Conservation (phyloP, 345 rosid genomes). For the Lepidium aucheri region DNA sequence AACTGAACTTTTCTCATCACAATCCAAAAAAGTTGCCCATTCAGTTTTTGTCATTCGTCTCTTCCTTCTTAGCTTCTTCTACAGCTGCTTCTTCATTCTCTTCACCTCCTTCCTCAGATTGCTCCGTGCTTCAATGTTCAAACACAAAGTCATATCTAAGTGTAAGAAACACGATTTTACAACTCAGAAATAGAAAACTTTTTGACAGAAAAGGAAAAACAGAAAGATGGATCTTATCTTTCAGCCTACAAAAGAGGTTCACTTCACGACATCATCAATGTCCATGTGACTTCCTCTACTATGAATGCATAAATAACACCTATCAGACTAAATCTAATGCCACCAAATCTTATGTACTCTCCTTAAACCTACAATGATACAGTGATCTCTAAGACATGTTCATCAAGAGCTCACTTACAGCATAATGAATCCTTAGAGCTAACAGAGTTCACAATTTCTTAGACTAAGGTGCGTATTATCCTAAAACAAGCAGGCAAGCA, state of each 20-base stretch:
- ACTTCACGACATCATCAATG: neutral
- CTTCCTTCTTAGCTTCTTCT: slow-evolving; percentile 4
- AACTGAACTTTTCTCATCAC: neutral
- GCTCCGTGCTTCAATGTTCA: slow-evolving; percentile 17
- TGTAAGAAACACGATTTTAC: neutral
- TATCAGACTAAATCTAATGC: neutral
- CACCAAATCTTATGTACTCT: neutral
- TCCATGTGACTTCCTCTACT: neutral
- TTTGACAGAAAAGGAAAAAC: neutral
- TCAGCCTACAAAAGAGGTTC: neutral
- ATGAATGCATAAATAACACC: neutral
- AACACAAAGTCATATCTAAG: neutral
- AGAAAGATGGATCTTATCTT: neutral
- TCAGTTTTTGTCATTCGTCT: neutral
- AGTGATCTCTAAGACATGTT: neutral
- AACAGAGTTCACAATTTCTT: neutral
- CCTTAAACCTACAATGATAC: neutral
- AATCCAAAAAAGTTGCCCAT: neutral
- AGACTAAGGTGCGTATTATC: neutral
- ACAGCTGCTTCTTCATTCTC: slow-evolving; percentile 5
- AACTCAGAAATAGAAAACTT: neutral
- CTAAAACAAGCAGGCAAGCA: neutral
- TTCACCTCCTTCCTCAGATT: slow-evolving; percentile 5
- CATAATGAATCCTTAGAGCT: neutral
- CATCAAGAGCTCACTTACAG: neutral